Base-by-base conservation (phyloP, 495 filamentous ascomycete genomes). In the Tuber melanosporum region DNA sequence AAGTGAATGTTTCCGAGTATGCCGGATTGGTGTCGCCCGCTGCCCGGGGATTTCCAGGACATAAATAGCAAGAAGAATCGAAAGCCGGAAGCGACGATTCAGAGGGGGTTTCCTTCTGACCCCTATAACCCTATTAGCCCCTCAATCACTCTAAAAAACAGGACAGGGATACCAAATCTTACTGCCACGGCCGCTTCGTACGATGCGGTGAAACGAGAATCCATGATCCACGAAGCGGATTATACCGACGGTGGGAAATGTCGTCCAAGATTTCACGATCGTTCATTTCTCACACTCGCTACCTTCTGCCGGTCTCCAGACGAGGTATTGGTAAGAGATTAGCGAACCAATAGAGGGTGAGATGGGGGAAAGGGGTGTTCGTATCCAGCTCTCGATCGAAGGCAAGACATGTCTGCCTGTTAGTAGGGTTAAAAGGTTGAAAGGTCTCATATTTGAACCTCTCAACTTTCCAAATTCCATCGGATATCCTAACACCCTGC, bases 161-260 rank as follows among this genome's bases (percentile, higher is more conserved):
- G 47, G n/a, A 1, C 57, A 66, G 32, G 57, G 1, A 36, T 15
- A 5, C 47, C 39, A 36, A 76, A 57, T 89, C 94, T 89, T 86
- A 98, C 95, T 98, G 95, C 95, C 95, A 99, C 80, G 95, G 95
- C 75, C 95, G 89, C 88, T 98, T 97, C 76, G 93, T 97, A 73
- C 95, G 87, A 84, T 99, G 95, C 62, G 95, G 95, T 14, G 95
- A 98, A 22, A 98, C 95, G 20, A 99, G 87, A 73, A 99, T 87
- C 90, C 93, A 95, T 46, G 91, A 94, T 43, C 93, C 94, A 62
- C 91, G 90, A 71, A 99, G 86, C 44, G 94, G 94, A 84, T 99
- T 99, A 85, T 91, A 98, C 79, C 95, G 91, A 78, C 96, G 88
- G 84, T 99, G 95, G 45, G 95, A 98, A 82, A 99, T 98, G 83